Evolutionary conservation across 225 moss, liverwort and hornwort genomes (phyloP).

Genomic region (Polytrichum commune): DNA sequence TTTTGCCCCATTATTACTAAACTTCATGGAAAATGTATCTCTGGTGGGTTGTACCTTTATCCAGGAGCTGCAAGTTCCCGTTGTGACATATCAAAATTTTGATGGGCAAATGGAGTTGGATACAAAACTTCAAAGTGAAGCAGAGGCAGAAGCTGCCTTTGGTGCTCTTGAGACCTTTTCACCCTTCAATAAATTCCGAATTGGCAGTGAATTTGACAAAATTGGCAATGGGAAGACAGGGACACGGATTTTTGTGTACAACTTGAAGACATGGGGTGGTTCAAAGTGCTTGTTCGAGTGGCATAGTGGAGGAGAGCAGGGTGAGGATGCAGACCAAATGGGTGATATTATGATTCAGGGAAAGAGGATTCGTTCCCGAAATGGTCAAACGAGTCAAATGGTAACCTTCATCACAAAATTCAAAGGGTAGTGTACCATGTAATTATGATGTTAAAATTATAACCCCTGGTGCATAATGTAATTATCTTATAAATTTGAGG

Average conservation of each 20-base stretch:
- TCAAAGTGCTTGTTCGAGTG: constrained; percentile 34
- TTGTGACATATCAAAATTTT: constrained; percentile 54
- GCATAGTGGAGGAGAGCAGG: constrained; percentile 21
- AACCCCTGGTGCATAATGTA: no score
- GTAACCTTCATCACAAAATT: constrained; percentile 10
- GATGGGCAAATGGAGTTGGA: constrained; percentile 64
- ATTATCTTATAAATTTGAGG: no score
- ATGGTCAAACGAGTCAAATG: constrained; percentile 51
- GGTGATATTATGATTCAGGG: constrained; percentile 45
- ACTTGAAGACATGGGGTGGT: constrained; percentile 46
- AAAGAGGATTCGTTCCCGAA: constrained; percentile 41
- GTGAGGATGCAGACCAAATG: neutral
- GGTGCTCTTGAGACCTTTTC: constrained; percentile 45
- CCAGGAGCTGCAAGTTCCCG: constrained; percentile 56
- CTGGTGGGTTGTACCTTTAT: neutral
- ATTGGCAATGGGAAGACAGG: constrained; percentile 40
- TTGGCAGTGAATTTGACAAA: constrained; percentile 52
- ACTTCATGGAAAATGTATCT: no score
- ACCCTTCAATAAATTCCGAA: constrained; percentile 43
- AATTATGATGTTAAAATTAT: no score
- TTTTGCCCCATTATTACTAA: no score
- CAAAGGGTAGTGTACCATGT: no score
- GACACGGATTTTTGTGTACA: constrained; percentile 48
- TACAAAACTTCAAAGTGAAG: constrained; percentile 30
- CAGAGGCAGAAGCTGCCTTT: constrained; percentile 31